These are phyloP conservation scores for Panicum virgatum DNA, from an alignment of 202 grass and related monocot genomes.

Conservation along the genomic window DNA sequence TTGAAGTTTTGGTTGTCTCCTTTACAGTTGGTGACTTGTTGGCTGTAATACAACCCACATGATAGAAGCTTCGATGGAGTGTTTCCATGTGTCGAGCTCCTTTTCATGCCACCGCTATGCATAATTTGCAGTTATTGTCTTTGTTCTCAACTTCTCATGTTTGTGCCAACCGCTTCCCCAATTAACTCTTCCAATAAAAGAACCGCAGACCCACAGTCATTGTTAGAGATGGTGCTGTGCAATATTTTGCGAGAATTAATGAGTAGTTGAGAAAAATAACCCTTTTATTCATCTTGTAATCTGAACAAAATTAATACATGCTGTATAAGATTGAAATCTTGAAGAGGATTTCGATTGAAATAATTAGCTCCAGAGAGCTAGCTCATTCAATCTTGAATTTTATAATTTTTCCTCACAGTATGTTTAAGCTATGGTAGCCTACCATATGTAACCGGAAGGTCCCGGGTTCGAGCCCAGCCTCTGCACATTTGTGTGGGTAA, in stretches of 20 bases:
- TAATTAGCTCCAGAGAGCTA: neutral
- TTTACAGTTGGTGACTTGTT: neutral
- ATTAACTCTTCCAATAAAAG: neutral
- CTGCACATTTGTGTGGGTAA: too few species aligned
- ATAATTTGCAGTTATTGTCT: neutral
- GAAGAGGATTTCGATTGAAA: slow-evolving; percentile 4
- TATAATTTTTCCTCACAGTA: slow-evolving; percentile 4
- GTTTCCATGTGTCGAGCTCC: neutral
- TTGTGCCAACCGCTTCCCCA: neutral
- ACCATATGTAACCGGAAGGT: too few species aligned
- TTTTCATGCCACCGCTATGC: neutral
- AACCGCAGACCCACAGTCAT: neutral
- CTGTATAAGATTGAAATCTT: neutral
- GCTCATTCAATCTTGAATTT: neutral
- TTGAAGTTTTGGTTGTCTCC: neutral
- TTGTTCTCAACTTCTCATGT: neutral
- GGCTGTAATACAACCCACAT: neutral
- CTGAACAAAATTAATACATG: neutral
- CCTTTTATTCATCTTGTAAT: neutral
- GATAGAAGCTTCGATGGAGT: neutral
- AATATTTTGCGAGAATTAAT: neutral
- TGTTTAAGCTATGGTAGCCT: neutral
- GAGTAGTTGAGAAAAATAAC: neutral
- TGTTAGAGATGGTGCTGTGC: neutral
- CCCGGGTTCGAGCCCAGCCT: too few species aligned